A percentile compares a stretch with the other conserved stretches of the same genome.
Conservation (phyloP, 345 rosid genomes). For the Bruguiera gymnorhiza region DNA sequence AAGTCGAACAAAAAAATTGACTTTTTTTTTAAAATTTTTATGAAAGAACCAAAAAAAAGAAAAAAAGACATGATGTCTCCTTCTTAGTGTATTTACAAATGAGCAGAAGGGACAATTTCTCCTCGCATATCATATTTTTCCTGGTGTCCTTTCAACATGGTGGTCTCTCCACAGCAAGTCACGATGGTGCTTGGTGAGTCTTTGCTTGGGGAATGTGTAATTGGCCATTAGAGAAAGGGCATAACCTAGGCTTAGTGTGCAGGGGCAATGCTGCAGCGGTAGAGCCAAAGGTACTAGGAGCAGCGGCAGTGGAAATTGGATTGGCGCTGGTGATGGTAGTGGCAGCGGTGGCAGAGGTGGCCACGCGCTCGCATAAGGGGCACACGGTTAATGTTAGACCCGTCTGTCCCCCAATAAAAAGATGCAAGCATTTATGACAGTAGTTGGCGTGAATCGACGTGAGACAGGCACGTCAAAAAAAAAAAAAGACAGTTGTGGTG, state of each 20-base stretch:
- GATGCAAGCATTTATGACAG: too few relatives aligned
- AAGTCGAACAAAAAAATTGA: not conserved
- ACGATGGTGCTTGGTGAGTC: constrained; percentile 32
- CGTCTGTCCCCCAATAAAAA: too few relatives aligned
- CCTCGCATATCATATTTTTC: not conserved
- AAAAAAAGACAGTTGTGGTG: too few relatives aligned
- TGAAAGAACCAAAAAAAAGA: not conserved
- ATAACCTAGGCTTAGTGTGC: constrained; percentile 22
- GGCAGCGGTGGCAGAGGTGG: constrained; percentile 40
- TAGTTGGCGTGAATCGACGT: too few relatives aligned
- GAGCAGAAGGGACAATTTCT: not conserved
- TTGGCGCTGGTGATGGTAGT: not conserved
- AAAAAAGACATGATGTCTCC: not conserved
- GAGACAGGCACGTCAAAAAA: too few relatives aligned
- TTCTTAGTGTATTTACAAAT: constrained; percentile 12
- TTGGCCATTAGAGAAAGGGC: constrained; percentile 31
- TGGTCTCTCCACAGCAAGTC: not conserved
- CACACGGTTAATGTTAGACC: too few relatives aligned
- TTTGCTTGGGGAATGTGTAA: constrained; percentile 25
- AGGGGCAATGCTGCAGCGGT: constrained; percentile 11
- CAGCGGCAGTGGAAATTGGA: not conserved
- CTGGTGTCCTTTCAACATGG: not conserved
- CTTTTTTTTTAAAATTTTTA: too few relatives aligned
- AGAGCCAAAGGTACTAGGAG: not conserved
- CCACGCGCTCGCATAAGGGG: constrained; percentile 94